These are phyloP conservation scores for Diplodia corticola DNA, from an alignment of 2,329 filamentous ascomycete species.

Conservation along the genomic window DNA sequence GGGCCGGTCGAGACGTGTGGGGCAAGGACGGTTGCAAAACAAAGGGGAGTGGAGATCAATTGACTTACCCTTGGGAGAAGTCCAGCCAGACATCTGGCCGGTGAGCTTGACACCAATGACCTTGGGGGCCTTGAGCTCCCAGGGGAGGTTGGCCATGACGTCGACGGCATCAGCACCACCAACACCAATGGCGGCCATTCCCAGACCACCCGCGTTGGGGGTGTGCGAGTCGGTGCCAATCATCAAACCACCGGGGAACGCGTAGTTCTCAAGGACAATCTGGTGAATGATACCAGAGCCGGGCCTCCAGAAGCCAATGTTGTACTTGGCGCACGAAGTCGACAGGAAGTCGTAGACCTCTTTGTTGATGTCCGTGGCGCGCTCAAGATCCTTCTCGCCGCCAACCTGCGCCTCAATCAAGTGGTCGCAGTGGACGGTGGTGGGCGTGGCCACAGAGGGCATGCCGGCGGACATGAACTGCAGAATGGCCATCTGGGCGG, in stretches of 20 bases:
- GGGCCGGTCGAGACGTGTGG: constrained; percentile 1
- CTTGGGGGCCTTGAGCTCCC: constrained; percentile 98
- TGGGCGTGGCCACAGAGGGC: constrained; percentile 89
- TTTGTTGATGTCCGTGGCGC: constrained; percentile 93
- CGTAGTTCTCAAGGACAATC: constrained; percentile 98
- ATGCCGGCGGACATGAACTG: constrained; percentile 99
- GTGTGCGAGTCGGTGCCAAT: constrained; percentile 99
- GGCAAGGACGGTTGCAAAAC: constrained; percentile 7
- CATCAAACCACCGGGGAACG: constrained; percentile 95
- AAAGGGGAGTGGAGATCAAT: constrained; percentile 24
- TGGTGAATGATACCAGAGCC: constrained; percentile 99
- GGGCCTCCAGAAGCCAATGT: constrained; percentile 99
- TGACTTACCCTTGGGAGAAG: constrained; percentile 78
- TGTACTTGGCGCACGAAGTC: constrained; percentile 94
- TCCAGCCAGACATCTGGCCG: constrained; percentile 86
- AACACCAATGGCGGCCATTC: constrained; percentile 92
- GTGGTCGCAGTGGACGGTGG: constrained; percentile 98
- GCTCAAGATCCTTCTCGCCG: constrained; percentile 87
- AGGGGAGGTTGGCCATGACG: constrained; percentile 95
- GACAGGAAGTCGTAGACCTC: constrained; percentile 98
- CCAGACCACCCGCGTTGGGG: constrained; percentile 93
- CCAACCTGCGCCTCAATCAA: constrained; percentile 97
- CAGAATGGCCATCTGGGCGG: constrained; percentile 98
- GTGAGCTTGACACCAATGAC: constrained; percentile 95
- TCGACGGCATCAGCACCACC: constrained; percentile 98